phyloP scores from a whole-genome alignment of 768 basidiomycete genomes.

The Filobasidium floriforme region DNA sequence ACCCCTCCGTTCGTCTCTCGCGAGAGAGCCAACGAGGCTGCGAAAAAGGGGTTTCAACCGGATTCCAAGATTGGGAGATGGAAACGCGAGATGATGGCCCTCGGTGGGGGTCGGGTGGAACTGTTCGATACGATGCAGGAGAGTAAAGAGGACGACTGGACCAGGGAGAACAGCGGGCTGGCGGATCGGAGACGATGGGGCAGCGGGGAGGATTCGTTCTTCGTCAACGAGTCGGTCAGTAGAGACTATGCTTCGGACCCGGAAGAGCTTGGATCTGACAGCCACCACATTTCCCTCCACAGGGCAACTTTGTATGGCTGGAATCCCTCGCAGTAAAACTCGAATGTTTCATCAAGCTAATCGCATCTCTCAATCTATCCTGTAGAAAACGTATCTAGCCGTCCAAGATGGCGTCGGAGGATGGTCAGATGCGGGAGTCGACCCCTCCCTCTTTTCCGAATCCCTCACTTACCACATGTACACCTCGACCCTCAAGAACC shows the following conservation, averaged over 20 bases:
- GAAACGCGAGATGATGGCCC: constrained; percentile 34
- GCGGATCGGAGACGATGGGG: constrained; percentile 34
- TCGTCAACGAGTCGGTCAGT: constrained; percentile 30
- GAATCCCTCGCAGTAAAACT: neutral
- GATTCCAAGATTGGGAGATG: constrained; percentile 30
- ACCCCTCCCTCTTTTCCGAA: constrained; percentile 85
- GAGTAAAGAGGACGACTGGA: constrained; percentile 23
- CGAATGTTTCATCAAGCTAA: too few relatives aligned
- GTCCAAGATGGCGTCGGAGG: constrained; percentile 91
- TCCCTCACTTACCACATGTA: constrained; percentile 70
- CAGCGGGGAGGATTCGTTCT: constrained; percentile 45
- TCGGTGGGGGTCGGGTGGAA: constrained; percentile 37
- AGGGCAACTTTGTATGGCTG: constrained; percentile 9
- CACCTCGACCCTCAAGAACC: constrained; percentile 19
- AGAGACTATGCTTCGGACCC: too few relatives aligned
- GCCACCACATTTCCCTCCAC: too few relatives aligned
- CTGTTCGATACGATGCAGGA: constrained; percentile 27
- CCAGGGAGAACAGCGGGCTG: constrained; percentile 24
- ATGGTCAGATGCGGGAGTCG: constrained; percentile 74
- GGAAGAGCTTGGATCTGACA: too few relatives aligned
- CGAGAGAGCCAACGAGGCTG: constrained; percentile 17
- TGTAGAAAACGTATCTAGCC: constrained; percentile 51
- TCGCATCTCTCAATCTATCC: neutral
- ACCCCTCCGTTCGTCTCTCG: constrained; percentile 39
- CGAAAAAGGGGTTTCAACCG: constrained; percentile 30